Evolutionary conservation across 1,284 basidiomycete species (phyloP), one percentile per base, ranked within the genome.

Genomic region (Tilletia walkeri): DNA sequence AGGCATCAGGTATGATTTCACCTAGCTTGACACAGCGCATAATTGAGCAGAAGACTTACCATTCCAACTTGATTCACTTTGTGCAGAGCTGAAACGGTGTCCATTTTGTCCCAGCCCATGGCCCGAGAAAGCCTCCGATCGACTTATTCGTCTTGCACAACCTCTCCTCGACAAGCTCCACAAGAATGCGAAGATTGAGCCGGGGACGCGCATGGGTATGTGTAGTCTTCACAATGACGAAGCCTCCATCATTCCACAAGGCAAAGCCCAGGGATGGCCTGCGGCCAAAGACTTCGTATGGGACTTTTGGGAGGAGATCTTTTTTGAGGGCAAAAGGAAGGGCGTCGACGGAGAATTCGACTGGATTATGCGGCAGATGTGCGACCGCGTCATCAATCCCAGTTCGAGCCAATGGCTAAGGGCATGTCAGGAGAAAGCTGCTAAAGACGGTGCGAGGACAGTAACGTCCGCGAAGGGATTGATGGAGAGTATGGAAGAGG

Each of bases 311-410:
- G 59, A 63, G 20, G 3, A 36, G 3, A 10, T 63, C 9, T 63
- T 63, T 36, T 39, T 41, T 36, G 34, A 16, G 2, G 59, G 59
- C 34, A 18, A 18, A 53, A 18, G 9, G 1, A 3, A 45, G 41
- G 2, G 7, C 50, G 9, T 2, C 7, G 50, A 61, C 2, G 56
- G 56, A 14, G 3, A 63, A n/a, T 18, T 39, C 59, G 14, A 18
- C 1, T 63, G 59, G 59, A 38, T 63, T 14, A 38, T 63, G 34
- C 59, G 59, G 36, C 59, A 63, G 59, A 10, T 63, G 59, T 39
- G 59, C 59, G 59, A 38, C 18, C 59, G 59, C 36, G 59, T 63
- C 59, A 9, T 16, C 3, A 41, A 63, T 34, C 59, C 59, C 12
- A 34, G n/a, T 2, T 38, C 59, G 6, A 63, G 59, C 59, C 18